Conservation (phyloP, 1,284 basidiomycete genomes). For the Puccinia sorghi region DNA sequence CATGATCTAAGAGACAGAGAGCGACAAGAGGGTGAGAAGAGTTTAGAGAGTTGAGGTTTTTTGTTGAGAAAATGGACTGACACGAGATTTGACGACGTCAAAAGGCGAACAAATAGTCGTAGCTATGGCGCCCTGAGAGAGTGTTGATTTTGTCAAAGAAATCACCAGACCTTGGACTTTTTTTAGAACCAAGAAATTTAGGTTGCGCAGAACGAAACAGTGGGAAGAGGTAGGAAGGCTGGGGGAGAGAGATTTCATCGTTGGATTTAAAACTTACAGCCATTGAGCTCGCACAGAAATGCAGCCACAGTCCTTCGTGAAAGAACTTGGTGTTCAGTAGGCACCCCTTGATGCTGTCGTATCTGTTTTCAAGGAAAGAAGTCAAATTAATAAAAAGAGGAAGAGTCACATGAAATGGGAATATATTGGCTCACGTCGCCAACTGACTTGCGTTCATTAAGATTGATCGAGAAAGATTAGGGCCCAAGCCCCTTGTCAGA, state of each 20-base stretch:
- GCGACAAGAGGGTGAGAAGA: constrained; percentile 2
- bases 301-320: constrained; percentile 74
- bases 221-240: neutral
- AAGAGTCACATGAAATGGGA: neutral
- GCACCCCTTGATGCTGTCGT: constrained; percentile 84
- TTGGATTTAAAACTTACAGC: constrained; percentile 64
- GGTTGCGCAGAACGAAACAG: constrained; percentile 7
- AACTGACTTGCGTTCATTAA: constrained; percentile 91
- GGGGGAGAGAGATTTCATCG: neutral
- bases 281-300: constrained; percentile 80
- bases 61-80: constrained; percentile 60
- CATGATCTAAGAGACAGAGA: constrained; percentile 20
- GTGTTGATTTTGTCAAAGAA: neutral
- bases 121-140: constrained; percentile 29
- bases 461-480: constrained; percentile 80
- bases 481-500: constrained; percentile 74
- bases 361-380: constrained; percentile 62
- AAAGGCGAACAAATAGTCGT: constrained; percentile 81
- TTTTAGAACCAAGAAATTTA: neutral
- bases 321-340: constrained; percentile 71
- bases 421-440: constrained; percentile 67
- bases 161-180: constrained; percentile 3
- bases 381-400: neutral
- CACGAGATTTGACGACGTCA: constrained; percentile 76
- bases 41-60: neutral